A percentile compares a stretch with the other conserved stretches of the same genome.
Evolutionary conservation across 2,329 filamentous ascomycete genomes (phyloP).

Genomic region (Periconia macrospinosa): DNA sequence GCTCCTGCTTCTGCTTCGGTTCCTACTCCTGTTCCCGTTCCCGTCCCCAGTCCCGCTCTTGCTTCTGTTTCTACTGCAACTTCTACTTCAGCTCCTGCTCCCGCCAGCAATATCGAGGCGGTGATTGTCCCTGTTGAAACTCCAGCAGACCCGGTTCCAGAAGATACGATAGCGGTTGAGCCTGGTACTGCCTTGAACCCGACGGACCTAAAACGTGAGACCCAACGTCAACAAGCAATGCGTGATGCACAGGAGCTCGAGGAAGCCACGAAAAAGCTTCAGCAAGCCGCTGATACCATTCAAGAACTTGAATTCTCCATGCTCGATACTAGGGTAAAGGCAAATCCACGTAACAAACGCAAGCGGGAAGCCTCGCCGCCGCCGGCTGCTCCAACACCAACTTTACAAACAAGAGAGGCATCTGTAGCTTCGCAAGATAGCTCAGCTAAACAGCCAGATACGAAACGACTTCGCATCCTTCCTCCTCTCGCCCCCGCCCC

Average conservation of each 20-base stretch:
- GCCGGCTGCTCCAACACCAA: constrained; percentile 10
- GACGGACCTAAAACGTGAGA: constrained; percentile 64
- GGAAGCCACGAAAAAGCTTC: constrained; percentile 36
- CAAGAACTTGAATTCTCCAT: constrained; percentile 36
- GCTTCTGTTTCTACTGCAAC: not conserved
- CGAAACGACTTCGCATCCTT: constrained; percentile 27
- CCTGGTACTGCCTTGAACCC: constrained; percentile 79
- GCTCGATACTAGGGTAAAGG: constrained; percentile 23
- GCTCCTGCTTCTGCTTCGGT: not conserved
- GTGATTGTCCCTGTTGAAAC: not conserved
- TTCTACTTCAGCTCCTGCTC: not conserved
- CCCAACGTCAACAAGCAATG: constrained; percentile 55
- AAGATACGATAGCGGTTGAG: constrained; percentile 56
- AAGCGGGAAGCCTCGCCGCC: constrained; percentile 60
- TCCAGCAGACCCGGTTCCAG: not conserved
- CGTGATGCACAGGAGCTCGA: constrained; percentile 41
- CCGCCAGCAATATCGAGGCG: not conserved
- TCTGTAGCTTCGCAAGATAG: constrained; percentile 33
- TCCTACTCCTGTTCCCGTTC: not conserved
- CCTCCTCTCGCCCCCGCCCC: constrained; percentile 12
- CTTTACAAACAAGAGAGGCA: constrained; percentile 19
- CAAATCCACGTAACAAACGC: constrained; percentile 31
- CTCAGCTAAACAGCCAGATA: constrained; percentile 25
- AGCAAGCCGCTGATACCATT: constrained; percentile 37
- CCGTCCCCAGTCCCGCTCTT: not conserved